Conservation (phyloP, 305 asterid genomes). For the Striga hermonthica region DNA sequence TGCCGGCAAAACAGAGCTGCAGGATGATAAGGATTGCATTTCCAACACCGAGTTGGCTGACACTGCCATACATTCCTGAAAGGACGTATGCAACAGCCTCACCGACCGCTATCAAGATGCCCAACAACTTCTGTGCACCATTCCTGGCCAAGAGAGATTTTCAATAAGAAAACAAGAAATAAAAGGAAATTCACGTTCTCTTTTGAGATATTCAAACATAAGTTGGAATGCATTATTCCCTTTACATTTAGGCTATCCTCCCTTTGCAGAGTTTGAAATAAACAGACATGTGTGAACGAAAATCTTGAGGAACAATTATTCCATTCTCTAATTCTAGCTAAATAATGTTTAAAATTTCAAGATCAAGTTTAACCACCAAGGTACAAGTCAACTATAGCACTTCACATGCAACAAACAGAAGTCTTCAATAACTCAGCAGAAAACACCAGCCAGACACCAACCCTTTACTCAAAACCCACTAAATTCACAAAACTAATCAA, state of each 20-base stretch:
- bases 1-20: constrained; percentile 6
- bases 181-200: background rate
- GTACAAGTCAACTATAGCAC: background rate
- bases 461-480: background rate
- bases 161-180: background rate
- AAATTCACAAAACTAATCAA: background rate
- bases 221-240: too few species aligned
- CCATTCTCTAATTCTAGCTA: too few species aligned
- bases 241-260: too few species aligned
- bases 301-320: too few species aligned
- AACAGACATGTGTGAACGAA: too few species aligned
- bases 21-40: constrained; percentile 6
- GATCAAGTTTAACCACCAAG: too few species aligned
- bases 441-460: background rate
- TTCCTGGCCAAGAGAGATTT: background rate
- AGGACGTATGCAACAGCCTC: constrained; percentile 12
- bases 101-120: constrained; percentile 10
- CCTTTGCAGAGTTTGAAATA: too few species aligned
- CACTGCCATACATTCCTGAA: constrained; percentile 14
- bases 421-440: background rate
- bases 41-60: constrained; percentile 8
- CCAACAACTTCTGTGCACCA: constrained; percentile 9
- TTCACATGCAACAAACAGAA: background rate
- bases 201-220: too few species aligned
- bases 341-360: too few species aligned